These are phyloP conservation scores for Botryotinia globosa DNA, from an alignment of 2,329 filamentous ascomycete genomes.

Conservation along the genomic window DNA sequence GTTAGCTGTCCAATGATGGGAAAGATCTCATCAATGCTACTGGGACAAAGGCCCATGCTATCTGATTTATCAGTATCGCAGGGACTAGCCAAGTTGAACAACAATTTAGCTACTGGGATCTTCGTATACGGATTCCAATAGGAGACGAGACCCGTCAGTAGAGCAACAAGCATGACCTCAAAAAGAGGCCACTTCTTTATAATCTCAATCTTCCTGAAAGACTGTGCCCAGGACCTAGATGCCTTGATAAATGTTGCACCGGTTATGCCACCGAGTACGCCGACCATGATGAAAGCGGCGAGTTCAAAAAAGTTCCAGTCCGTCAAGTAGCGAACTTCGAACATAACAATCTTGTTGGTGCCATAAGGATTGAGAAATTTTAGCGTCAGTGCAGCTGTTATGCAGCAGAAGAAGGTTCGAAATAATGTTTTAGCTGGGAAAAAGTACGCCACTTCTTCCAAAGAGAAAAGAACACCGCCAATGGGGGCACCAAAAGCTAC, in stretches of 20 bases:
- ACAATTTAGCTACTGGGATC: slow-evolving; percentile 81
- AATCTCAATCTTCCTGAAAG: slow-evolving; percentile 74
- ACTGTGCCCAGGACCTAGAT: slow-evolving; percentile 82
- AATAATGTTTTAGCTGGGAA: slow-evolving; percentile 97
- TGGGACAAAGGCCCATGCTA: slow-evolving; percentile 74
- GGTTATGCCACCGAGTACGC: slow-evolving; percentile 76
- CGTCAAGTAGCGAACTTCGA: slow-evolving; percentile 83
- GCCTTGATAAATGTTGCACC: slow-evolving; percentile 97
- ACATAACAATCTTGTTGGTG: slow-evolving; percentile 93
- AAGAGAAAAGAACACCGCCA: slow-evolving; percentile 84
- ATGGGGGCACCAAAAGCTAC: slow-evolving; percentile 92
- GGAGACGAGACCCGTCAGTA: slow-evolving; percentile 78
- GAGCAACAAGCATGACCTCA: slow-evolving; percentile 83
- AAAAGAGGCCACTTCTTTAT: slow-evolving; percentile 83
- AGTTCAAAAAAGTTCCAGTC: slow-evolving; percentile 97
- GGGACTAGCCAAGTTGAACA: slow-evolving; percentile 87
- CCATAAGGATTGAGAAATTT: slow-evolving; percentile 97
- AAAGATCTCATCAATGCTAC: slow-evolving; percentile 70
- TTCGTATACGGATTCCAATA: slow-evolving; percentile 95
- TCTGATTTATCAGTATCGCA: slow-evolving; percentile 68
- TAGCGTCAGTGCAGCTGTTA: slow-evolving; percentile 82
- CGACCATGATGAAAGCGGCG: slow-evolving; percentile 78
- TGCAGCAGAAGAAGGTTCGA: slow-evolving; percentile 97
- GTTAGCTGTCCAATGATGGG: slow-evolving; percentile 68
- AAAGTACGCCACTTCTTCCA: slow-evolving; percentile 96